phyloP scores from a whole-genome alignment of 768 basidiomycete species.

The Russula emetica region DNA sequence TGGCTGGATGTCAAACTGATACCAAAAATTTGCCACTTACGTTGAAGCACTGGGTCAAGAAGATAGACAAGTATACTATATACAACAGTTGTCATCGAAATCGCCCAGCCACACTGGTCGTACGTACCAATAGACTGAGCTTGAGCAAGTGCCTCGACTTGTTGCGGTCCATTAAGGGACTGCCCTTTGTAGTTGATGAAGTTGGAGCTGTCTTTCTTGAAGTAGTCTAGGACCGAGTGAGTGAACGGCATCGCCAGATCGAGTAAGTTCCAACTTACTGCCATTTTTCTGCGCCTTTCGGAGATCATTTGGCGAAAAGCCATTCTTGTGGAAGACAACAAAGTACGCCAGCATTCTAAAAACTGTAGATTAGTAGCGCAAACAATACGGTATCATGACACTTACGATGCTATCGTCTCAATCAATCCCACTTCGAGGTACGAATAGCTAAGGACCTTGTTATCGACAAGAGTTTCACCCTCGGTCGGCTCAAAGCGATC shows the following conservation, averaged over 20 bases:
- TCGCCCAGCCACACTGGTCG: neutral
- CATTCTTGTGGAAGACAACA: constrained; percentile 58
- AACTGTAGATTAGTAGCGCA: neutral
- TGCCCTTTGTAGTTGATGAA: constrained; percentile 54
- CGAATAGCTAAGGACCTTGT: constrained; percentile 58
- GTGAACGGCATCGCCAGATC: neutral
- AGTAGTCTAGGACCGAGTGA: constrained; percentile 41
- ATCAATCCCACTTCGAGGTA: constrained; percentile 64
- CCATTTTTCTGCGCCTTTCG: constrained; percentile 43
- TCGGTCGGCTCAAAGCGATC: constrained; percentile 51
- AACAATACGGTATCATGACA: constrained; percentile 9
- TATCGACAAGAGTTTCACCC: constrained; percentile 57
- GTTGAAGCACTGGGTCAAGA: constrained; percentile 67
- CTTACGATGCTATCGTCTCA: constrained; percentile 53
- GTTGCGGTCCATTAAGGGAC: constrained; percentile 42
- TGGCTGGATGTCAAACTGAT: neutral
- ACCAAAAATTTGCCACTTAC: constrained; percentile 34
- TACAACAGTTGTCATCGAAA: neutral
- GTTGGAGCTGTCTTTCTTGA: constrained; percentile 45
- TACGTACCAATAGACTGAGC: constrained; percentile 56
- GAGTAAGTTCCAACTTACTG: neutral
- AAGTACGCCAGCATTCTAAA: constrained; percentile 58
- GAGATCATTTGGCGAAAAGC: constrained; percentile 58
- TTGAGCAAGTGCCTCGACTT: constrained; percentile 55
- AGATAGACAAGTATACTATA: constrained; percentile 57